Evolutionary conservation across 192 early-diverging fungal genomes (phyloP).

Genomic region (Linnemannia zychae): DNA sequence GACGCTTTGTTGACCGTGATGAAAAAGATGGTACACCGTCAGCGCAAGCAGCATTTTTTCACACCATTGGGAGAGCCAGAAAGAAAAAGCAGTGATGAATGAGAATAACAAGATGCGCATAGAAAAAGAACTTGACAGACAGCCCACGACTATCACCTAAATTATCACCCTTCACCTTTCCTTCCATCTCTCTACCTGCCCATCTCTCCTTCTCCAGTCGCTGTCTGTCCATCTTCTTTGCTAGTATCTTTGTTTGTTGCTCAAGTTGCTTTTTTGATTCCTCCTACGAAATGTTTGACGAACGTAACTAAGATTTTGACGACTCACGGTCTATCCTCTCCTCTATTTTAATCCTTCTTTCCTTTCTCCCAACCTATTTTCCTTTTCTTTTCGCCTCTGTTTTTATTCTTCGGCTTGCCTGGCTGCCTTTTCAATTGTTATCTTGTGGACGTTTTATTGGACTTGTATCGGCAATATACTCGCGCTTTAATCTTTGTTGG

Average conservation of each 20-base stretch:
- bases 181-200: not conserved
- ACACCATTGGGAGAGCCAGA: slow-evolving; percentile 47
- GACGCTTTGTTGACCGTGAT: slow-evolving; percentile 43
- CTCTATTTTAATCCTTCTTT: slow-evolving; percentile 11
- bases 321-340: slow-evolving; percentile 51
- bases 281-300: slow-evolving; percentile 57
- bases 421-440: not conserved
- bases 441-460: not conserved
- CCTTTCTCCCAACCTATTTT: not conserved
- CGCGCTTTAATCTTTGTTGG: not conserved
- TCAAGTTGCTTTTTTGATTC: slow-evolving; percentile 60
- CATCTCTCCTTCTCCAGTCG: not conserved
- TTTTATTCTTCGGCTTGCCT: not conserved
- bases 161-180: not conserved
- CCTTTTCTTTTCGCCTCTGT: not conserved
- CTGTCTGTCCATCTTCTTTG: slow-evolving; percentile 16
- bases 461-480: not conserved
- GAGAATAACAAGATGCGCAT: slow-evolving; percentile 12
- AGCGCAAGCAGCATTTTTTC: slow-evolving; percentile 50
- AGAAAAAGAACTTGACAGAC: slow-evolving; percentile 5
- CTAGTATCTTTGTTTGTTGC: slow-evolving; percentile 13
- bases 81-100: slow-evolving; percentile 56
- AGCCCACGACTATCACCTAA: not conserved
- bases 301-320: slow-evolving; percentile 58
- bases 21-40: slow-evolving; percentile 59